Base-by-base conservation (phyloP, 208 protist genomes). In the Trypanosomatidae sp. region DNA sequence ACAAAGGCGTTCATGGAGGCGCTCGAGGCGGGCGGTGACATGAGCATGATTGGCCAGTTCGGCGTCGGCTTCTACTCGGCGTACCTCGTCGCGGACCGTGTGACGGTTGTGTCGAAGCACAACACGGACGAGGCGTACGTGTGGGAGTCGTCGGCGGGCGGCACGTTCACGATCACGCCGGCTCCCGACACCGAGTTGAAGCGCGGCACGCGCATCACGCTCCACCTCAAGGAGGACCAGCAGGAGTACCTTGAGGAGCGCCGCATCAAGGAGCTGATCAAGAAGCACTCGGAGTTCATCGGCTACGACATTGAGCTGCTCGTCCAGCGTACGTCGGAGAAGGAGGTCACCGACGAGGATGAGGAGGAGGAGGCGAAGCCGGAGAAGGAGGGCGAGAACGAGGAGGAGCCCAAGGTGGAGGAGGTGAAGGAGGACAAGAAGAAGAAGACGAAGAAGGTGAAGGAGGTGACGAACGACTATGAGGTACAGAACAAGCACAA, bases 31-130 rank as follows among this genome's bases (percentile, higher is more conserved):
- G 49, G 41, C 27, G 61, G 48, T 18, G 48, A 56, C 28, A 71
- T 76, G 37, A 97, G 87, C 60, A 68, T 99, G 19, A 99, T 99
- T 83, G 99, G 99, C 32, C 98, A 99, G 88, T 99, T 99, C 61
- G 99, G 99, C 77, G 99, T 99, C 21, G 99, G 99, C 61, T 99
- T 99, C 72, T 99, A 99, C 82, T 99, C 98, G 18, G 92, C 96
- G 10, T 99, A 98, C 61, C 83, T 99, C 11, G 97, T 99, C 23
- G 97, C 97, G 10, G 96, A 99, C 43, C 66, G 67, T 15, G 98
- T 99, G 39, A 76, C 66, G 4, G 98, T 99, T 4, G 67, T 83
- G 38, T 95, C 93, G 20, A 98, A 98, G 69, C 73, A 82, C 59
- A 82, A 97, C 53, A 67, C 84, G 37, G 80, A 58, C 73, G 56